These are phyloP conservation scores for Metrosideros polymorpha DNA, from an alignment of 441 rosid species.

Conservation along the genomic window DNA sequence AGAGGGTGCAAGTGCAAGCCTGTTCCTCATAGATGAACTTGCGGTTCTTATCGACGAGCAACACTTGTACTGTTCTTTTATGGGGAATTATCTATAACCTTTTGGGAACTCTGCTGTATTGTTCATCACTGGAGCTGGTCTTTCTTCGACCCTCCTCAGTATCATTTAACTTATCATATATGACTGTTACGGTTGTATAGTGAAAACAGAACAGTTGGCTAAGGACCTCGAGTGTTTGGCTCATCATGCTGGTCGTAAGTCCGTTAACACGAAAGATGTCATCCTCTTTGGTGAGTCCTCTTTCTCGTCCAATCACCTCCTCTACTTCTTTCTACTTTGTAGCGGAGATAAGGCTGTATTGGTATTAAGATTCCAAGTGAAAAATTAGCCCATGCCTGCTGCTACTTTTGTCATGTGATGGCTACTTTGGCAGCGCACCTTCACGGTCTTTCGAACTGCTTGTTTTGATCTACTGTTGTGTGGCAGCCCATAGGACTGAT, in stretches of 20 bases:
- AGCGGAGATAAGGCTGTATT: background rate
- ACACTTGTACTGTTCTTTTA: too few relatives aligned
- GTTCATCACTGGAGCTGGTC: background rate
- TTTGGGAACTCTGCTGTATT: background rate
- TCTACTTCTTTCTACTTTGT: background rate
- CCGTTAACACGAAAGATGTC: conserved; percentile 77
- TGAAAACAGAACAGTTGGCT: conserved; percentile 54
- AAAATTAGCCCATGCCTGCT: background rate
- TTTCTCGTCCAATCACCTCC: background rate
- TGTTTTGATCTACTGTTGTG: background rate
- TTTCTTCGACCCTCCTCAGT: background rate
- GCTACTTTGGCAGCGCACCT: background rate
- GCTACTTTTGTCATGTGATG: background rate
- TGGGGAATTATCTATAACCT: background rate
- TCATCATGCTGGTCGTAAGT: conserved; percentile 84
- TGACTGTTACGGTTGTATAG: background rate
- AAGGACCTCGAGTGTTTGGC: conserved; percentile 81
- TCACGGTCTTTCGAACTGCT: background rate
- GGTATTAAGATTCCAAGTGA: background rate
- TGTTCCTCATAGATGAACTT: background rate
- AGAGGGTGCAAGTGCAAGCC: background rate
- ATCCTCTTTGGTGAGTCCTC: conserved; percentile 50
- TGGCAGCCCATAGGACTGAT: conserved; percentile 74
- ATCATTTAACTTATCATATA: background rate
- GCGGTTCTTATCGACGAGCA: background rate